Percentiles rank a stretch among this genome's conserved stretches.
phyloP scores from a whole-genome alignment of 2,329 filamentous ascomycete species.

The Trichoderma sp. region DNA sequence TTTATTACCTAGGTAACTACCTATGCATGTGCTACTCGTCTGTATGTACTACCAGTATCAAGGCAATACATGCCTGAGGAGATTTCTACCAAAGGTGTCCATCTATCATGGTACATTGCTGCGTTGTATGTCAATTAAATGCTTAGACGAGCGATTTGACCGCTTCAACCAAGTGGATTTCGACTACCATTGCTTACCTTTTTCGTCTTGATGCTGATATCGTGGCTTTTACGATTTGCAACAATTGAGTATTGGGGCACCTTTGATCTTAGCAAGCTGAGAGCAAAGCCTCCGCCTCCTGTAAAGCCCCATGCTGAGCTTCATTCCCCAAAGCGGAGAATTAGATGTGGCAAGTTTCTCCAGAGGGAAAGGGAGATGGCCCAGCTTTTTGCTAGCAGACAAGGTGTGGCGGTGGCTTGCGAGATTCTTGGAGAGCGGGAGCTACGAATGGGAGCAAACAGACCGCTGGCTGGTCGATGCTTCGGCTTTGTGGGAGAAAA shows the following conservation, averaged over 20 bases:
- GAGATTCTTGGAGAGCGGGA: constrained; percentile 3
- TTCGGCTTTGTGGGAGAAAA: not conserved
- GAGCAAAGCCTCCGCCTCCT: not conserved
- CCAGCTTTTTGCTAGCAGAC: not conserved
- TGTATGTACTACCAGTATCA: not conserved
- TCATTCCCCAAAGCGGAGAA: constrained; percentile 13
- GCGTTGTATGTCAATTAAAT: not conserved
- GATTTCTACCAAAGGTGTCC: not conserved
- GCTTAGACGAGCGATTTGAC: not conserved
- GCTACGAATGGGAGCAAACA: not conserved
- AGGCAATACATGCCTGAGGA: not conserved
- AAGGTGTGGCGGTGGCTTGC: constrained; percentile 15
- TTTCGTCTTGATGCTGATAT: not conserved
- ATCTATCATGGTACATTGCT: not conserved
- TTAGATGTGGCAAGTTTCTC: constrained; percentile 1
- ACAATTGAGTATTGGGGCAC: not conserved
- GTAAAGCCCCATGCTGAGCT: not conserved
- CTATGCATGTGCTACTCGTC: not conserved
- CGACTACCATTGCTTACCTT: not conserved
- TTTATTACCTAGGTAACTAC: too few relatives aligned
- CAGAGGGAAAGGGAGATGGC: not conserved
- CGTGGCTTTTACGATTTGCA: not conserved
- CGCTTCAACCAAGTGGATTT: not conserved
- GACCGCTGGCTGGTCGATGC: not conserved
- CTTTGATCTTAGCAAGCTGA: not conserved